These are phyloP conservation scores for Neltuma alba DNA, from an alignment of 306 rosid genomes.

Conservation along the genomic window DNA sequence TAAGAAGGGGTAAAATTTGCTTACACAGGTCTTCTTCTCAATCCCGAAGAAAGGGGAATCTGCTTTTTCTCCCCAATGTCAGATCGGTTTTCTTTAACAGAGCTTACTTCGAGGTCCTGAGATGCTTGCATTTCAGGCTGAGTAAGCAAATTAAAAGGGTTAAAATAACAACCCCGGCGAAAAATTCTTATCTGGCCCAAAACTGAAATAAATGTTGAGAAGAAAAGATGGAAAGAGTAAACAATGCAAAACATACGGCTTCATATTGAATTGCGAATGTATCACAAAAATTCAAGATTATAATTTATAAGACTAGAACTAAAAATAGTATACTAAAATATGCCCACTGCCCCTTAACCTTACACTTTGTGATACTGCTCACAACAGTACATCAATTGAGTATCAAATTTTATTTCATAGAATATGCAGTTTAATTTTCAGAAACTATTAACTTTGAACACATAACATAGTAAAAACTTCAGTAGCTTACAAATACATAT, in stretches of 20 bases:
- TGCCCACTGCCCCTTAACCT: conserved; percentile 10
- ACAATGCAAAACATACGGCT: not conserved
- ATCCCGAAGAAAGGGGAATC: conserved; percentile 58
- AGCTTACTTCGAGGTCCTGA: conserved; percentile 45
- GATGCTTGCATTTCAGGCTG: conserved; percentile 55
- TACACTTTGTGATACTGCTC: not conserved
- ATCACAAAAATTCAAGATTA: conserved; percentile 19
- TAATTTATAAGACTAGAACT: not conserved
- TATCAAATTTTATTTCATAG: not conserved
- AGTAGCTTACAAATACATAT: not conserved
- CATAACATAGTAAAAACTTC: not conserved
- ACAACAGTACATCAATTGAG: not conserved
- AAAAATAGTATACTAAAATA: not conserved
- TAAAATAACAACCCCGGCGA: conserved; percentile 25
- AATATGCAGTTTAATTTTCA: not conserved
- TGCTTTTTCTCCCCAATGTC: conserved; percentile 49
- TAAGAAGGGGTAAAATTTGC: conserved; percentile 30
- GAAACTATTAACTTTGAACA: conserved; percentile 7
- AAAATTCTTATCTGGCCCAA: not conserved
- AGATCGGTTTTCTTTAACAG: conserved; percentile 49
- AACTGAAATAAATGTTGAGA: conserved; percentile 7
- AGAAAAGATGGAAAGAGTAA: not conserved
- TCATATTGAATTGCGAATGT: conserved; percentile 18
- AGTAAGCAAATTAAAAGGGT: conserved; percentile 37
- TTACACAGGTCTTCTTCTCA: conserved; percentile 83